Percentiles rank a stretch among this genome's conserved stretches.
Evolutionary conservation across 2,329 filamentous ascomycete species (phyloP).

Genomic region (Myriosclerotinia duriaeana): DNA sequence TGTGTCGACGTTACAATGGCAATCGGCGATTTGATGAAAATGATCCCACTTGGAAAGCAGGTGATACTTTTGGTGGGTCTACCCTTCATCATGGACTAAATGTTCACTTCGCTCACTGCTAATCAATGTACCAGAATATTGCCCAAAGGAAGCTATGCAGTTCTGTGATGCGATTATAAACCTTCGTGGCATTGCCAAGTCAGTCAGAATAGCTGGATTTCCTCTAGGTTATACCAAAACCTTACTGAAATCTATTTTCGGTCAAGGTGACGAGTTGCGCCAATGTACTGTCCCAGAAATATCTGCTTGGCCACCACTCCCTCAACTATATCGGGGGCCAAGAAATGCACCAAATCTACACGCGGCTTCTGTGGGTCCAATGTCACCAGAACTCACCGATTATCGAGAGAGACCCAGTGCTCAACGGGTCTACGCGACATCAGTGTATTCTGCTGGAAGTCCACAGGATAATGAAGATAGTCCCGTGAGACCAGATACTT

Average conservation of each 20-base stretch:
- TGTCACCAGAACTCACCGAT: not conserved
- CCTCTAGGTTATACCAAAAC: slow-evolving; percentile 24
- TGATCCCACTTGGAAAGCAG: slow-evolving; percentile 5
- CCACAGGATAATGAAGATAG: not conserved
- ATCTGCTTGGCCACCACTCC: slow-evolving; percentile 26
- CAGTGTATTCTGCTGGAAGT: slow-evolving; percentile 2
- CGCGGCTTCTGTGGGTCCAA: not conserved
- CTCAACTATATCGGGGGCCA: not conserved
- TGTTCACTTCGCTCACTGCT: slow-evolving; percentile 8
- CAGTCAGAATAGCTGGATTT: slow-evolving; percentile 32
- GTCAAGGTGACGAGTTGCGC: slow-evolving; percentile 8
- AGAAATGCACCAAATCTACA: not conserved
- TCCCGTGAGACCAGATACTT: slow-evolving; percentile 6
- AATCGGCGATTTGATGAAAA: slow-evolving; percentile 21
- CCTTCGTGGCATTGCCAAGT: slow-evolving; percentile 28
- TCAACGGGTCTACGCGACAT: slow-evolving; percentile 6
- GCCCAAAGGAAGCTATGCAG: slow-evolving; percentile 26
- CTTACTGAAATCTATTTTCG: slow-evolving; percentile 28
- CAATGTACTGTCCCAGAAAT: slow-evolving; percentile 11
- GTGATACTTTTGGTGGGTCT: not conserved
- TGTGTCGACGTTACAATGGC: slow-evolving; percentile 30
- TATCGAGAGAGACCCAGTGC: not conserved
- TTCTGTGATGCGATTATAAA: slow-evolving; percentile 27
- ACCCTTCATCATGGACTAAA: not conserved
- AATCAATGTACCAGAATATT: slow-evolving; percentile 23